Evolutionary conservation across 352 stramenopile species (phyloP).

Genomic region (Achlya hypogyna): DNA sequence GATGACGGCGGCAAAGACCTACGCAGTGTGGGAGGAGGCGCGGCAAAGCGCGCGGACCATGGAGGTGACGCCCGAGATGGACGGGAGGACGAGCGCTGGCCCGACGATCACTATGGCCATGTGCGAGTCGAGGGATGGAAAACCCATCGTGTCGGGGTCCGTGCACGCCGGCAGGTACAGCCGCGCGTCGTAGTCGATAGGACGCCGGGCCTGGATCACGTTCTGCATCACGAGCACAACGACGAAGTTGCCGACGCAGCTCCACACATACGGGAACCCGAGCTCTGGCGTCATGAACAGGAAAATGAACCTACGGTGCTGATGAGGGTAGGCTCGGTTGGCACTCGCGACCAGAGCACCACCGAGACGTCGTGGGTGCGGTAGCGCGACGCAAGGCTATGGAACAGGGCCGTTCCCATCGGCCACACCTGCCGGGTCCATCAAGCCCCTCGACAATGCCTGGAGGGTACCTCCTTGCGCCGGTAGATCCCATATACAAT

Average conservation of each 20-base stretch:
- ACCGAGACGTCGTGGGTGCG: slow-evolving; percentile 56
- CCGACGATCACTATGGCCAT: slow-evolving; percentile 63
- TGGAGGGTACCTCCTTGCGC: not conserved
- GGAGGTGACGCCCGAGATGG: slow-evolving; percentile 22
- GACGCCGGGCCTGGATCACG: slow-evolving; percentile 30
- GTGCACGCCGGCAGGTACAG: slow-evolving; percentile 26
- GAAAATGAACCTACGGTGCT: slow-evolving; percentile 47
- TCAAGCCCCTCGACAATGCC: not conserved
- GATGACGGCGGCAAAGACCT: slow-evolving; percentile 17
- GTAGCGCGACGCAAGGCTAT: slow-evolving; percentile 29
- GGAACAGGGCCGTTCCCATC: not conserved
- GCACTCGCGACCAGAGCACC: slow-evolving; percentile 34
- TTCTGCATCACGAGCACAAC: slow-evolving; percentile 41
- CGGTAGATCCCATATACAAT: not conserved
- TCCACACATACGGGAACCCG: slow-evolving; percentile 62
- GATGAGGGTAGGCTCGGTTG: not conserved
- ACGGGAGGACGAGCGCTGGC: slow-evolving; percentile 34
- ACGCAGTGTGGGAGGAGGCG: not conserved
- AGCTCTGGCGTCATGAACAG: slow-evolving; percentile 41
- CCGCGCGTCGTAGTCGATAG: slow-evolving; percentile 38
- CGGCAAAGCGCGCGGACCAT: not conserved
- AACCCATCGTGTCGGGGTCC: slow-evolving; percentile 42
- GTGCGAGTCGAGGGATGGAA: slow-evolving; percentile 66
- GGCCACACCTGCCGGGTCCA: not conserved
- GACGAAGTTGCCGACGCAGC: slow-evolving; percentile 45